Evolutionary conservation across 2,329 filamentous ascomycete genomes (phyloP).

Genomic region (Beauveria sp.): DNA sequence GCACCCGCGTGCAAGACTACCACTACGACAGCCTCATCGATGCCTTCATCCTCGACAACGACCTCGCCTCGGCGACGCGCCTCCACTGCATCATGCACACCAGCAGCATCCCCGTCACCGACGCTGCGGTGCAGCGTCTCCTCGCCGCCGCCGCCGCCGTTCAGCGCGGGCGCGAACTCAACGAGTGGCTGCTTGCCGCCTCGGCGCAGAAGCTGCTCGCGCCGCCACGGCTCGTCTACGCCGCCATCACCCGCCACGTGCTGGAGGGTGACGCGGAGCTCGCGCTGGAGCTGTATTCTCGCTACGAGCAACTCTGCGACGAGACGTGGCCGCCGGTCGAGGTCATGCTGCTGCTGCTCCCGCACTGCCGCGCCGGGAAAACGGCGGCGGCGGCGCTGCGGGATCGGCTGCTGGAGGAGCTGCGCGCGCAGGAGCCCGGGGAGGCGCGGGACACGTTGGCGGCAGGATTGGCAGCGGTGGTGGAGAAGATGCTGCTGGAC

Average conservation of each 20-base stretch:
- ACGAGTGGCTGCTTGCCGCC: neutral
- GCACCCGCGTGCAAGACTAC: conserved; percentile 47
- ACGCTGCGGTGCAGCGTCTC: neutral
- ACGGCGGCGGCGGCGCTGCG: neutral
- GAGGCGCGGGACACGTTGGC: neutral
- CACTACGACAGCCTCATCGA: conserved; percentile 79
- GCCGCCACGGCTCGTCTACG: neutral
- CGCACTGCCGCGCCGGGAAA: neutral
- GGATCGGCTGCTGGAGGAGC: neutral
- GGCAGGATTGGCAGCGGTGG: neutral
- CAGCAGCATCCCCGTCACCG: conserved; percentile 13
- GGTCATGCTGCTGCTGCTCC: neutral
- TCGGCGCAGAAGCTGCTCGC: neutral
- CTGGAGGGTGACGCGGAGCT: neutral
- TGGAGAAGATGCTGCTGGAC: neutral
- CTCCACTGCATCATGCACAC: conserved; percentile 67
- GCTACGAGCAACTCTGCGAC: conserved; percentile 1
- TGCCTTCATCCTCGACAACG: conserved; percentile 52
- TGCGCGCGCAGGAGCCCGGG: neutral
- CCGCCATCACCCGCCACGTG: neutral
- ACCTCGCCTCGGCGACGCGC: conserved; percentile 59
- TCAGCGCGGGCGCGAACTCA: neutral
- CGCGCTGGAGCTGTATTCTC: neutral
- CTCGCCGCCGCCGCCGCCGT: conserved; percentile 28
- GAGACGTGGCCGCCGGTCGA: neutral